Base-by-base conservation (phyloP, 352 stramenopile species). In the Phytophthora lateralis region DNA sequence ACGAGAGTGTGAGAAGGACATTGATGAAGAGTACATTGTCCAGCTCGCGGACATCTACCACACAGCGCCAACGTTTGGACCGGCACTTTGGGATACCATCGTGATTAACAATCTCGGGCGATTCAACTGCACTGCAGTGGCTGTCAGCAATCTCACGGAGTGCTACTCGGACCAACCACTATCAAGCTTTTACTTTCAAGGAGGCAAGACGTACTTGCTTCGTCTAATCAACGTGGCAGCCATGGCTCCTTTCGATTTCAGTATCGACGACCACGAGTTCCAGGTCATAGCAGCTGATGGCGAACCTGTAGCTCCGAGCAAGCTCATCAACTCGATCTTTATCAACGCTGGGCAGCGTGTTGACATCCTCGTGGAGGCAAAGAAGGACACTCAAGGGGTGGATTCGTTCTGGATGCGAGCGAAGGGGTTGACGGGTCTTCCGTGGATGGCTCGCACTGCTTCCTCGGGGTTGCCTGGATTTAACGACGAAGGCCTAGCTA, bases 341-440 rank as follows among this genome's bases (percentile, higher is more conserved):
- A 65, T 73, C 43, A 76, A 76, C 42, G 52, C 45, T 21, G 69
- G 63, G 3, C 69, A 76, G 45, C 69, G 69, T 6, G 73, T 73
- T 54, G 69, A 73, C 15, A 56, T 76, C 7, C 20, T 73, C 27
- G 53, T 76, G 0, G 15, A 73, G 8, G 63, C 53, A 17, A 71
- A 75, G 30, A 71, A 62, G 10, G 32, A 53, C 10, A 60, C 46
- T 6, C 20, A 61, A 15, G 41, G 20, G 1, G 45, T 53, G 4
- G 45, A 51, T n/a, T 66, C 55, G 1, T 73, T 67, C 56, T 76
- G 68, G 68, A 76, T 76, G 50, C 63, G 68, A 44, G 61, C 68
- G 5, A 73, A 53, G 15, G 61, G 49, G 8, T 29, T 71, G 20
- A 43, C 47, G 0, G 66, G 54, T 17, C 42, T 64, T 14, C 61